These are phyloP conservation scores for Coemansia sp. DNA, from an alignment of 192 early-diverging fungal species.

Conservation along the genomic window DNA sequence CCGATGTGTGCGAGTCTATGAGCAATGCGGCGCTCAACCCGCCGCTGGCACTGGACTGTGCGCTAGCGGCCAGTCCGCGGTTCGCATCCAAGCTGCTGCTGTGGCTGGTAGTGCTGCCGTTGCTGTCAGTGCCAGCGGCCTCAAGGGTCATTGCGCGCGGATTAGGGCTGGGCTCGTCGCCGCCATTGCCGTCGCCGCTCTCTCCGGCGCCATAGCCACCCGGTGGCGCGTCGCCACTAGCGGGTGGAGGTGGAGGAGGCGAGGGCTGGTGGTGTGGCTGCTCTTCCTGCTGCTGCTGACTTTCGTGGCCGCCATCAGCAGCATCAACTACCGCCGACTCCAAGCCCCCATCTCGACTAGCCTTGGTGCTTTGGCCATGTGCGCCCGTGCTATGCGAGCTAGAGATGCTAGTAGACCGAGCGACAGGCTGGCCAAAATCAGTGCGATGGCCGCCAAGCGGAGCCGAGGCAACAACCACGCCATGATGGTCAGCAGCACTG, in stretches of 20 bases:
- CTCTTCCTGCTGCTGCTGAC: not conserved
- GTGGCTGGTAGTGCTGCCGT: slow-evolving; percentile 34
- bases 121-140: slow-evolving; percentile 23
- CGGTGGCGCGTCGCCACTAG: not conserved
- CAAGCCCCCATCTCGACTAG: slow-evolving; percentile 3
- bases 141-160: slow-evolving; percentile 26
- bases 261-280: not conserved
- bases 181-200: slow-evolving; percentile 17
- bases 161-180: slow-evolving; percentile 28
- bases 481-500: slow-evolving; percentile 2
- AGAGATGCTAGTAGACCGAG: slow-evolving; percentile 46
- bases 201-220: slow-evolving; percentile 9
- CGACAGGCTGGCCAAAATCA: slow-evolving; percentile 16
- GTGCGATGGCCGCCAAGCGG: slow-evolving; percentile 14
- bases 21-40: slow-evolving; percentile 5
- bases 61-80: slow-evolving; percentile 39
- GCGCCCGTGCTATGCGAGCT: slow-evolving; percentile 47
- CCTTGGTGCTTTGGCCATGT: slow-evolving; percentile 34
- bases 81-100: slow-evolving; percentile 24
- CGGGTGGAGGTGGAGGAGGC: not conserved
- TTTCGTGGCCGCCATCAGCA: not conserved
- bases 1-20: slow-evolving; percentile 30
- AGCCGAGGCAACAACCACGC: slow-evolving; percentile 23
- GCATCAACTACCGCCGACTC: not conserved
- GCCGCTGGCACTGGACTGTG: not conserved